Base-by-base conservation (phyloP, 352 stramenopile genomes). In the Globisporangium emineosum region DNA sequence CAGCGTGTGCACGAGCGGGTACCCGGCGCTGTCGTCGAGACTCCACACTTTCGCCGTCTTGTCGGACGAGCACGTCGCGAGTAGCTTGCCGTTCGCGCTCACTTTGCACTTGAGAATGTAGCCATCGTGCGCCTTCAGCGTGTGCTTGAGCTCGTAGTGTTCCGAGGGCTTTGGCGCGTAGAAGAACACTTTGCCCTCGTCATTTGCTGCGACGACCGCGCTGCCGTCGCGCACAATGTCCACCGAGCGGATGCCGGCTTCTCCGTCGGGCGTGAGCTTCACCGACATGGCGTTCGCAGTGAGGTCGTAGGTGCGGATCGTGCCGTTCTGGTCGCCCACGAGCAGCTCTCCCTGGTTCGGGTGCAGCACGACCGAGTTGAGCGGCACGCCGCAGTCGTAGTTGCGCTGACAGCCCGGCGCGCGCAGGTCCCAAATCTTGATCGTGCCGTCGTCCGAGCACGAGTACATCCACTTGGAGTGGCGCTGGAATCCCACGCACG, bases 381-480 rank as follows among this genome's bases (percentile, higher is more conserved):
- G 90, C 17, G 91, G 85, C 42, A 90, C 91, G 2, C 82, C 86
- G 33, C 75, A 80, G 33, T 96, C 83, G 67, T 97, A 98, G 60
- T 87, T 97, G 55, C 91, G 81, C 69, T 97, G 88, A 55, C 83
- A 94, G 0, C 77, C 79, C 0, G 86, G 86, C 21, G 87, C 85
- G 50, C 95, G 78, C 53, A 98, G 67, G 75, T 98, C 95, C 93
- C 93, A 98, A 54, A 99, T 90, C 71, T 97, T 98, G 47, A 97
- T 75, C 5, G 92, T 98, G 6, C 97, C 96, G 76, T 99, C 97
- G 72, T 99, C 97, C 21, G 88, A 98, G 58, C 94, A 96, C 64
- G 89, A 98, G 74, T 98, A 99, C 77, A 99, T 97, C 94, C 94
- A 99, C 66, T 97, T 94, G 66, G 90, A 89, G 68, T 99, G 96